Evolutionary conservation across 139 green algal species (phyloP).

Genomic region (Chlamydomonas sp.): DNA sequence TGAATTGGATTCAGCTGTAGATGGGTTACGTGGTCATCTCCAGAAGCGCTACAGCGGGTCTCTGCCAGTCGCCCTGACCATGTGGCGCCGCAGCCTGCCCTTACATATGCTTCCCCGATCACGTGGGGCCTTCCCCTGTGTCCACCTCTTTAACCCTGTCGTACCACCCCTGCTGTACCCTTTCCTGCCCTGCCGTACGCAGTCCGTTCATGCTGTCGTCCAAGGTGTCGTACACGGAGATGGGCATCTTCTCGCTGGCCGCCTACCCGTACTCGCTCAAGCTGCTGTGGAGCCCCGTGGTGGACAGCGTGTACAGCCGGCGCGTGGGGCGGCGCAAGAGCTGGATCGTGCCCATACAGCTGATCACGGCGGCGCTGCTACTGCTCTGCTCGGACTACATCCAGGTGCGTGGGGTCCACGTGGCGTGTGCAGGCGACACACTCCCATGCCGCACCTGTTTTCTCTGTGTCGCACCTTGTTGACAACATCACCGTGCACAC

Average conservation of each 20-base stretch:
- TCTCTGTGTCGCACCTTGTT: too few relatives aligned
- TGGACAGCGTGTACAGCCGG: slow-evolving; percentile 81
- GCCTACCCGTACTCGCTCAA: slow-evolving; percentile 95
- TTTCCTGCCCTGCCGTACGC: neutral
- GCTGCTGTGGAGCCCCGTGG: slow-evolving; percentile 93
- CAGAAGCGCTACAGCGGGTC: too few relatives aligned
- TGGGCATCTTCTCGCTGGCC: slow-evolving; percentile 89
- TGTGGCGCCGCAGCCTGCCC: too few relatives aligned
- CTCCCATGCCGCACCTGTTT: too few relatives aligned
- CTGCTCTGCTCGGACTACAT: slow-evolving; percentile 40
- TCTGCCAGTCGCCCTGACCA: too few relatives aligned
- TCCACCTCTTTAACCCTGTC: neutral
- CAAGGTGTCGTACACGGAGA: slow-evolving; percentile 81
- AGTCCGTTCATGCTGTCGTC: slow-evolving; percentile 91
- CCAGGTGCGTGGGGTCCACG: neutral
- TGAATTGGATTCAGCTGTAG: too few relatives aligned
- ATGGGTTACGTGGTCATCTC: too few relatives aligned
- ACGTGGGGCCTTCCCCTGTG: too few relatives aligned
- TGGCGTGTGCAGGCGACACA: too few relatives aligned
- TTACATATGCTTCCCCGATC: too few relatives aligned
- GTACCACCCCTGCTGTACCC: neutral
- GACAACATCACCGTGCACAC: too few relatives aligned
- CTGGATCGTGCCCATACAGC: slow-evolving; percentile 89
- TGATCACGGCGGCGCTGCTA: slow-evolving; percentile 54
- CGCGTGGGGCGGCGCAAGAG: slow-evolving; percentile 80